Base-by-base conservation (phyloP, 495 filamentous ascomycete species). In the Acidiella bohemica region DNA sequence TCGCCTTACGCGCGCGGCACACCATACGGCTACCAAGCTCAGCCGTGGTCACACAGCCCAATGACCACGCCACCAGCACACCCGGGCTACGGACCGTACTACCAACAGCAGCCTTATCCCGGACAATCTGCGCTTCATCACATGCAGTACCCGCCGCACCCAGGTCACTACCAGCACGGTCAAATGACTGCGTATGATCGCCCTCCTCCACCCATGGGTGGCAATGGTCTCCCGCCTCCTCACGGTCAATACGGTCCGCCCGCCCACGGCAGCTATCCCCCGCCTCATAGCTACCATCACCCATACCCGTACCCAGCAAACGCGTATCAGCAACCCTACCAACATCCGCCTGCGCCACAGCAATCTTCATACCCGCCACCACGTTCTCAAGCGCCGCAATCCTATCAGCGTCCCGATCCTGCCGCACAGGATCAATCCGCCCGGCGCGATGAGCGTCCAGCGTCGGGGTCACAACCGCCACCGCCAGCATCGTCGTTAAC, bases 21-120 rank as follows among this genome's bases (percentile, higher is more conserved):
- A 43, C 63, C 67, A 21, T 58, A 63, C 32, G 49, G 51, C 25
- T 57, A 69, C 24, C 30, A 20, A 46, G 59, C 68, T 25, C 53
- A 65, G 38, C 58, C 68, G 12, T 63, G 64, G 30, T 50, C 53
- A 10, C 51, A 35, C 24, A 53, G 42, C 44, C 55, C 55, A 10
- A 53, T 56, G 40, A 34, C 36, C 16, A 56, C 55, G 19, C 55
- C 55, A 13, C 54, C 54, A n/a, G 41, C 32, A 13, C 38, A 53
- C 19, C 37, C 53, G 6, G 26, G 39, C 25, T 49, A 55, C 32
- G 33, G 21, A 16, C 52, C 48, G 8, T 53, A 55, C 27, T 49
- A 50, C 25, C 48, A 46, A 13, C 42, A 43, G 5, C n/a, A 26
- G 4, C 36, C 29, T 4, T 42, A 52, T 19, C 34, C 44, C 11